A percentile compares a stretch with the other conserved stretches of the same genome.
phyloP scores from a whole-genome alignment of 1,284 basidiomycete genomes.

The Apiotrichum veenhuisii region DNA sequence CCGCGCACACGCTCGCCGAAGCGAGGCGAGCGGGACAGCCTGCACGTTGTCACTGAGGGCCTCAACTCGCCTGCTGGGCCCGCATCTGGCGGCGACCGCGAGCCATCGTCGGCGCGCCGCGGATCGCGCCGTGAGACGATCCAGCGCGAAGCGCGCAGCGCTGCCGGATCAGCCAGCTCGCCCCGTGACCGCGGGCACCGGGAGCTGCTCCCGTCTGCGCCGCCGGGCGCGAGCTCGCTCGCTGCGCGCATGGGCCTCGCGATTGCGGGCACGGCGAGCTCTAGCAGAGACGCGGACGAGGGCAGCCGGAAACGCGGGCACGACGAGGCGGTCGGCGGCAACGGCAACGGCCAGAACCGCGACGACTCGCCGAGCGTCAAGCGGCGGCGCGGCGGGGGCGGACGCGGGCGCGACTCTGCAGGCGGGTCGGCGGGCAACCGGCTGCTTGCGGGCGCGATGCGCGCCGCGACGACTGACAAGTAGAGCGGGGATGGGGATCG shows the following conservation, averaged over 20 bases:
- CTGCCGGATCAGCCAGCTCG: not conserved
- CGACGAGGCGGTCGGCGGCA: slow-evolving; percentile 5
- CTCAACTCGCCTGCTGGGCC: too few species aligned
- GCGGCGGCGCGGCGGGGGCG: not conserved
- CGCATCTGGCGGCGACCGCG: too few species aligned
- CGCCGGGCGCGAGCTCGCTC: not conserved
- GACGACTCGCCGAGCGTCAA: slow-evolving; percentile 11
- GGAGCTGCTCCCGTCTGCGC: not conserved
- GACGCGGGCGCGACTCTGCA: not conserved
- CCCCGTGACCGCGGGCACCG: not conserved
- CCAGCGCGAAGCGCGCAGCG: not conserved
- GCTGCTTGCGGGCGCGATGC: slow-evolving; percentile 24
- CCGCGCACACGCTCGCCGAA: not conserved
- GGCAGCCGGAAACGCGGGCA: not conserved
- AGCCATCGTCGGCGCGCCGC: not conserved
- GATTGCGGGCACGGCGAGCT: not conserved
- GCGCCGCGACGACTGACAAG: slow-evolving; percentile 12
- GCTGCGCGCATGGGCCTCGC: not conserved
- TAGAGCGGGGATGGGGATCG: too few species aligned
- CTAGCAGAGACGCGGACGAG: slow-evolving; percentile 15
- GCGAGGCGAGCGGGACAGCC: not conserved
- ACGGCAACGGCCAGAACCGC: slow-evolving; percentile 2
- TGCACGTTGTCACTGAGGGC: not conserved
- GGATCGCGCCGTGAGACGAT: not conserved
- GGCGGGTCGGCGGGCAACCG: not conserved